Conservation (phyloP, 352 stramenopile genomes). For the Phytophthora aleatoria region DNA sequence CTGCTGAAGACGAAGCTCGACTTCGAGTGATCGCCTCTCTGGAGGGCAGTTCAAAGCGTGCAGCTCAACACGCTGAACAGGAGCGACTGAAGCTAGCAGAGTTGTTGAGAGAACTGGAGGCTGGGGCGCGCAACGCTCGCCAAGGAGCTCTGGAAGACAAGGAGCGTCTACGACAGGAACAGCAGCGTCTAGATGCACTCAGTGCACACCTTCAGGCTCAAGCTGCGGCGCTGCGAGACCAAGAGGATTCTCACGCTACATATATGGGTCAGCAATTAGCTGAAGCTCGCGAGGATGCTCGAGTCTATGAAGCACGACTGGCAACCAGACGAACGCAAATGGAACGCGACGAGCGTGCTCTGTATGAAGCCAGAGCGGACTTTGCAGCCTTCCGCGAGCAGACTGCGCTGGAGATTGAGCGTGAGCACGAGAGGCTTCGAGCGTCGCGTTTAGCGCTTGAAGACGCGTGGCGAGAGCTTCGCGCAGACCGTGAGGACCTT, state of each 20-base stretch:
- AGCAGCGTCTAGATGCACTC: conserved; percentile 63
- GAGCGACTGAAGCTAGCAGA: conserved; percentile 62
- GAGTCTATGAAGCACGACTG: conserved; percentile 49
- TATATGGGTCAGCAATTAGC: conserved; percentile 50
- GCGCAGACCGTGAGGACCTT: conserved; percentile 44
- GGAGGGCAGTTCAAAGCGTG: conserved; percentile 58
- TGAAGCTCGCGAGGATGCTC: conserved; percentile 49
- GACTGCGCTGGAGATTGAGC: conserved; percentile 40
- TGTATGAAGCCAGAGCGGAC: conserved; percentile 54
- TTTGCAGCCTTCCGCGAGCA: conserved; percentile 65
- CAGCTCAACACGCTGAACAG: conserved; percentile 58
- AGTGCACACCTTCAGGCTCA: conserved; percentile 75
- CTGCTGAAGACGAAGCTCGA: conserved; percentile 54
- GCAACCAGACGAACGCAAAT: conserved; percentile 41
- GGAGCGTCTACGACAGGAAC: conserved; percentile 71
- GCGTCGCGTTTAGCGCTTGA: conserved; percentile 38
- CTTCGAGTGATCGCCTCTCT: conserved; percentile 70
- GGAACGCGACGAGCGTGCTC: conserved; percentile 48
- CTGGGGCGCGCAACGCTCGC: conserved; percentile 49
- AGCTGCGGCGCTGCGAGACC: conserved; percentile 53
- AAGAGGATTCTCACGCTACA: conserved; percentile 45
- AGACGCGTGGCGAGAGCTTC: conserved; percentile 41
- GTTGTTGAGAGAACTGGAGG: conserved; percentile 57
- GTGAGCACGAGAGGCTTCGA: conserved; percentile 36
- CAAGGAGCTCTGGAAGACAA: conserved; percentile 77